These are phyloP conservation scores for Microsporum ferrugineum DNA, from an alignment of 2,329 filamentous ascomycete genomes.

Conservation along the genomic window DNA sequence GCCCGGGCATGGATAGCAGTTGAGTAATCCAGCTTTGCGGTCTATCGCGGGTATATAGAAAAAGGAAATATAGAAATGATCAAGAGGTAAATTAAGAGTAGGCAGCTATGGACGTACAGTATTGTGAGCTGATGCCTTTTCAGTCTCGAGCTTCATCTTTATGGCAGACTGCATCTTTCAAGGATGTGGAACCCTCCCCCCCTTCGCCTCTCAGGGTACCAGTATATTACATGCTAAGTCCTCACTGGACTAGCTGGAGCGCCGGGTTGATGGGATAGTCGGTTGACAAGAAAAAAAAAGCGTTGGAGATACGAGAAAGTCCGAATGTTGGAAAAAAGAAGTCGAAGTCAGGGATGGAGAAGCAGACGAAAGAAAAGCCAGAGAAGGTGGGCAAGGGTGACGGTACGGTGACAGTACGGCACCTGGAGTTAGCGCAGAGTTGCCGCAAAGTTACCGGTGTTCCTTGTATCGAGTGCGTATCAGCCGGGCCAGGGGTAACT, in stretches of 20 bases:
- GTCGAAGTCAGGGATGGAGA: neutral
- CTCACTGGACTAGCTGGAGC: neutral
- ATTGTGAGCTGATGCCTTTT: constrained; percentile 3
- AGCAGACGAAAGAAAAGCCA: neutral
- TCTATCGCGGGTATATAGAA: neutral
- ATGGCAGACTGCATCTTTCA: constrained; percentile 2
- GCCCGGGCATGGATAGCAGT: neutral
- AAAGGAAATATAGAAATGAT: neutral
- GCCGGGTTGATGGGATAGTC: neutral
- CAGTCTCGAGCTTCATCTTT: constrained; percentile 3
- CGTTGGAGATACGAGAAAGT: neutral
- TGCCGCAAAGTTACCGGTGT: neutral
- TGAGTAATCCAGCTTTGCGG: constrained; percentile 2
- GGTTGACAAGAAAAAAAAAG: neutral
- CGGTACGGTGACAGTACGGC: neutral
- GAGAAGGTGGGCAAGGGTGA: neutral
- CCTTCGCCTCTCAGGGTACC: neutral
- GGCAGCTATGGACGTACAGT: neutral
- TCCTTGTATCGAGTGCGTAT: neutral
- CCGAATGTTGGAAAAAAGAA: neutral
- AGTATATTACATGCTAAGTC: constrained; percentile 1
- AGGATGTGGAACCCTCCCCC: constrained; percentile 1
- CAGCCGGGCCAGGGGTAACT: neutral
- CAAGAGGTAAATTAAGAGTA: neutral
- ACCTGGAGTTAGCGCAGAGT: neutral